Evolutionary conservation across 2,329 filamentous ascomycete species (phyloP), one percentile per base, ranked within the genome.

Genomic region (Stemphylium vesicarium): DNA sequence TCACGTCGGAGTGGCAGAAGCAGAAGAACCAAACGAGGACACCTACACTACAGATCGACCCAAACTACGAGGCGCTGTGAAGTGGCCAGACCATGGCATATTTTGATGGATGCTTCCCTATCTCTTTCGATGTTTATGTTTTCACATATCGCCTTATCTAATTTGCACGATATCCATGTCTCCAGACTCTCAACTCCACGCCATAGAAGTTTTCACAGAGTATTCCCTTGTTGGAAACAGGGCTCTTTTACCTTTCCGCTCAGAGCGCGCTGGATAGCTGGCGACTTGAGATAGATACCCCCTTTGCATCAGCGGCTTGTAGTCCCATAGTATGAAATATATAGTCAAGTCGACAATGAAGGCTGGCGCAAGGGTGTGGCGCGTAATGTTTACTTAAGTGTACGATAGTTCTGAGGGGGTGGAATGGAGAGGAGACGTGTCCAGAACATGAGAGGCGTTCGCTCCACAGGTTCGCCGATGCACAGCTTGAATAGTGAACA

Each of bases 1-100:
- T 98, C 62, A 84, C 88, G 36, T 82, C 84, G 41, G 94, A 97
- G 68, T 88, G 85, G 80, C 79, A 69, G 74, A 77, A 78, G 65
- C 75, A 72, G 57, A 74, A 71, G 68, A 72, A 67, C 47, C 67
- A 69, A 63, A 60, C 58, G 36, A 68, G 69, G 63, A 71, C 73
- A 54, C 76, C 76, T 22, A 77, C 72, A 39, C 66, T 78, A 40
- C 70, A 71, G 57, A 72, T 78, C 42, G 72, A 77, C 55, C 61
- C 72, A 22, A 68, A 65, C 50, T 72, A 66, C 58, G 71, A 71
- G 57, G 60, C 63, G 12, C 46, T 63, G 54, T 71, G 64, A 60
- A 53, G 50, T 50, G 48, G 50, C 38, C 40, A 24, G 42, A 24
- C 5, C 15, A 24, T 47, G 41, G 54, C 53, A 54, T 32, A 46